A percentile compares a stretch with the other conserved stretches of the same genome.
These are phyloP conservation scores for Solanum habrochaites DNA, from an alignment of 257 asterid genomes.

Conservation along the genomic window DNA sequence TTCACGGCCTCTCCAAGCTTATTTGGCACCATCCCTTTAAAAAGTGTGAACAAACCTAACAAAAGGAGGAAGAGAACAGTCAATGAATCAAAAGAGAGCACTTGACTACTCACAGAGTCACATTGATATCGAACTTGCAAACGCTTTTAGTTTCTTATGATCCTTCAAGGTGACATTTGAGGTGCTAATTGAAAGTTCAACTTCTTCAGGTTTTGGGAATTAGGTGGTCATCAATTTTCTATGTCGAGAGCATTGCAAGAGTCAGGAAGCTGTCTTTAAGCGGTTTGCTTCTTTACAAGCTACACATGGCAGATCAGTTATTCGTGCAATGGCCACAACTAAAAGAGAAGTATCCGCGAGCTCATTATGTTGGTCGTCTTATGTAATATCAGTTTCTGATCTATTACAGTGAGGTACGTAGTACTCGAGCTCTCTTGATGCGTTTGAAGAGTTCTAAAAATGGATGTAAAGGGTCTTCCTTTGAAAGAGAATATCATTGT, in stretches of 20 bases:
- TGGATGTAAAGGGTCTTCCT: neutral
- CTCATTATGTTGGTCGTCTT: slow-evolving; percentile 75
- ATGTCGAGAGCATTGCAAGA: slow-evolving; percentile 93
- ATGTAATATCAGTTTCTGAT: slow-evolving; percentile 29
- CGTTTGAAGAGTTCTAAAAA: neutral
- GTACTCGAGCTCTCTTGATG: neutral
- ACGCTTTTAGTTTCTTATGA: neutral
- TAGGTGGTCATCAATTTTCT: slow-evolving; percentile 81
- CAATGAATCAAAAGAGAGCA: neutral
- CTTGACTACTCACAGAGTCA: neutral
- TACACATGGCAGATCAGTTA: slow-evolving; percentile 71
- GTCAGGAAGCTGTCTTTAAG: slow-evolving; percentile 83
- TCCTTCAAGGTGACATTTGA: neutral
- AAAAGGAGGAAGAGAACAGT: neutral
- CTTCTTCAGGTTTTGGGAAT: slow-evolving; percentile 50
- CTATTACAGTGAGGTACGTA: neutral
- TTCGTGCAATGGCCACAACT: slow-evolving; percentile 96
- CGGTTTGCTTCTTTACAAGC: slow-evolving; percentile 67
- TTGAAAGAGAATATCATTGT: neutral
- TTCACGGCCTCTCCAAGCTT: neutral
- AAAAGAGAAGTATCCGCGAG: slow-evolving; percentile 61
- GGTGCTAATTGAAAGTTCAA: neutral
- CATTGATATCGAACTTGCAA: neutral
- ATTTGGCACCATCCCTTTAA: neutral
- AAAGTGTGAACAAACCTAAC: neutral